Percentiles rank a stretch among this genome's conserved stretches.
Conservation (phyloP, 2,329 filamentous ascomycete species). For the Epichloe sibirici region DNA sequence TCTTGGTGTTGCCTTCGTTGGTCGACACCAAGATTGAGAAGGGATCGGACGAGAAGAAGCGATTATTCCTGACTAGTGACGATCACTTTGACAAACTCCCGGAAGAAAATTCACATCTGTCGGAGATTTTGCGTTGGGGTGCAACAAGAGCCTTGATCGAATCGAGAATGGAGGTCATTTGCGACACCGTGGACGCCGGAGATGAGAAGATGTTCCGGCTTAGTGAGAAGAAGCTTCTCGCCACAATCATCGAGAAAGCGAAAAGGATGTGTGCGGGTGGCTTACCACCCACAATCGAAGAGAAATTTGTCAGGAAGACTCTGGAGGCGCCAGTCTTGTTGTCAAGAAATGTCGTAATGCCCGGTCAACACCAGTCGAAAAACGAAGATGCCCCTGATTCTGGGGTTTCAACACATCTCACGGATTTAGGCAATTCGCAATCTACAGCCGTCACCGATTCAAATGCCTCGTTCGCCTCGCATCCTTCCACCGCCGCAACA, state of each 20-base stretch:
- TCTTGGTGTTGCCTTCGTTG: conserved; percentile 68
- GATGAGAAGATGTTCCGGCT: conserved; percentile 79
- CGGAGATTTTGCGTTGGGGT: conserved; percentile 38
- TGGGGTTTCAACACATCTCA: conserved; percentile 10
- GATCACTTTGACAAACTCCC: conserved; percentile 58
- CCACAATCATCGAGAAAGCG: conserved; percentile 59
- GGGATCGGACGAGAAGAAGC: conserved; percentile 37
- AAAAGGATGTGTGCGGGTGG: conserved; percentile 49
- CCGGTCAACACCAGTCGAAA: conserved; percentile 6
- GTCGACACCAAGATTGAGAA: conserved; percentile 29
- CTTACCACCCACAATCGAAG: conserved; percentile 71
- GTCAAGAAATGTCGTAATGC: conserved; percentile 43
- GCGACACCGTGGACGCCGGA: conserved; percentile 72
- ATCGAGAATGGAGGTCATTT: conserved; percentile 55
- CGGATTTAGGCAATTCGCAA: conserved; percentile 28
- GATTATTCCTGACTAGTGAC: conserved; percentile 55
- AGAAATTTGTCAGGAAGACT: conserved; percentile 64
- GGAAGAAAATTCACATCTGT: conserved; percentile 43
- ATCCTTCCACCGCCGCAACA: conserved; percentile 33
- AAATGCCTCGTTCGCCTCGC: conserved; percentile 23
- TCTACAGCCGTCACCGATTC: conserved; percentile 26
- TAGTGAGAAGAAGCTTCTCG: conserved; percentile 57
- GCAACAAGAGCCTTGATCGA: conserved; percentile 43
- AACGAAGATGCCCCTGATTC: conserved; percentile 10
- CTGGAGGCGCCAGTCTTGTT: conserved; percentile 66